Base-by-base conservation (phyloP, 75 land plant species). In the Picea glauca region DNA sequence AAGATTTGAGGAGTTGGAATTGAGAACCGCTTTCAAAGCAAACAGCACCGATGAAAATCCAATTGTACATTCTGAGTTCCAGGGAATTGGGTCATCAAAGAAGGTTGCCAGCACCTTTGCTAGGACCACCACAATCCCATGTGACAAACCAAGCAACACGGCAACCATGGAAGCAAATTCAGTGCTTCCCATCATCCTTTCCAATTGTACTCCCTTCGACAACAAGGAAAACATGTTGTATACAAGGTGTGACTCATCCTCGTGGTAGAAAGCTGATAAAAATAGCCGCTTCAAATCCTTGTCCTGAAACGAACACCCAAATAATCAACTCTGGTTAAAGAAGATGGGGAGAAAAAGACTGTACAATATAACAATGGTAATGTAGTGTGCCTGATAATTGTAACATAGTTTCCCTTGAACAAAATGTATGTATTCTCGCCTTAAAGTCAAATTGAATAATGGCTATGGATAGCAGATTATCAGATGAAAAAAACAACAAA, bases 171-270 rank as follows among this genome's bases (percentile, higher is more conserved):
- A 77, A 40, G 93, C 93, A 82, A 88, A 95, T 50, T 93, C 83
- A 20, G 68, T 30, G 58, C 98, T 95, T 35, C 95, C 95, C 93
- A 93, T 91, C 33, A 82, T 78, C 6, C 81, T 88, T 77, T 95
- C 98, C 76, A 95, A 78, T 66, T 91, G 95, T 58, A 93, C 90
- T 14, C 98, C 98, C 74, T 95, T 95, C 98, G 93, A 95, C 81
- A 95, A 60, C 2, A 95, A 85, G 7, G 98, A 95, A 64, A 88
- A 62, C 95, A 95, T 95, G 85, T 95, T 95, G 91, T 95, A 95
- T 33, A 95, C 83, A 56, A 95, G 83, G 82, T 95, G 98, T 23
- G 93, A n/a, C 65, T 93, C 98, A 66, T 86, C 87, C 40, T 81
- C 62, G 79, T 95, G 98, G 82, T 93, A 95, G 81, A 95, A 95